Base-by-base conservation (phyloP, 2,329 filamentous ascomycete genomes). In the Aspergillus puulaauensis region DNA sequence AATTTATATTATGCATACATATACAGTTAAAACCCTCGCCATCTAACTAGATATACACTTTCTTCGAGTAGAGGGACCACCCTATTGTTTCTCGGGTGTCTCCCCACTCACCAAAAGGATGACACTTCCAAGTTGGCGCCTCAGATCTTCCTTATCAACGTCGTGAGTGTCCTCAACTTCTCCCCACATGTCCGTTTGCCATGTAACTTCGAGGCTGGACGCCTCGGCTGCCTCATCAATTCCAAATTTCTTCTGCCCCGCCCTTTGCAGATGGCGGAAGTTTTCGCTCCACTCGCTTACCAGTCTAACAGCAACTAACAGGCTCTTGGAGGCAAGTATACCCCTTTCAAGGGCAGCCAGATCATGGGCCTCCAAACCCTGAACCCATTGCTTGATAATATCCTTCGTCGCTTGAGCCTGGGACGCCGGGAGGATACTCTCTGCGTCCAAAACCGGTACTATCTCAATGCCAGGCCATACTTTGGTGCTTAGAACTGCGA, bases 121-220 rank as follows among this genome's bases (percentile, higher is more conserved):
- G 11, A 91, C 90, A 72, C 91, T 96, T 14, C 93, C 95, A 59
- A 98, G 78, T 77, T 98, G 95, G 68, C 93, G 83, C 70, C 86
- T 84, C 64, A 98, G 66, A 75, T 99, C 95, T 75, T 96, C 93
- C 74, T 88, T 90, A 68, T 96, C 90, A 1, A 99, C 95, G 79
- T 99, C 95, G 76, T 99, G 95, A 27, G 93, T 96, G 75, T 99
- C 93, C 74, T 99, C 95, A 1, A 99, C 95, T 80, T 96, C 93
- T 8, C 95, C 95, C 93, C 95, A 98, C 75, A 90, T 87, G 27
- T 84, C 80, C 1, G 88, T 96, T 82, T 99, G 95, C 88, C 91
- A 97, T 62, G 86, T 82, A 15, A 96, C 91, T 79, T 99, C 95
- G 43, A 96, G 73, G 67, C 85, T 96, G 6, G 89, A 87, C 14